These are phyloP conservation scores for Boletus sp. DNA, from an alignment of 768 basidiomycete genomes.

Conservation along the genomic window DNA sequence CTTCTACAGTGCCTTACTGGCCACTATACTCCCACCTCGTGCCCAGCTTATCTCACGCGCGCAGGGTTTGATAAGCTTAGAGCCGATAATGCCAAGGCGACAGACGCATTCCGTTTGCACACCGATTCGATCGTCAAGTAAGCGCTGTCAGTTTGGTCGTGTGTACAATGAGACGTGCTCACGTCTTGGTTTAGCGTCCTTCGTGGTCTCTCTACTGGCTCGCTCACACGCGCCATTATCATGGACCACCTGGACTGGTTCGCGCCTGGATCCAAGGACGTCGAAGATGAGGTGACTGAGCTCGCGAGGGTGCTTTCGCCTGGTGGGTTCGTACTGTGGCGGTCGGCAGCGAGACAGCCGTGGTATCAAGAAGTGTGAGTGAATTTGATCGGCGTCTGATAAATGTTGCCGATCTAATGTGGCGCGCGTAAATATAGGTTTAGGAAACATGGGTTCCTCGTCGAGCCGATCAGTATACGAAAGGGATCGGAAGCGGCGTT, in stretches of 20 bases:
- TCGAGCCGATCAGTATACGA: slow-evolving; percentile 51
- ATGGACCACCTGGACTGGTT: slow-evolving; percentile 75
- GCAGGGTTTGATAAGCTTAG: slow-evolving; percentile 59
- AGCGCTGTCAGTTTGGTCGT: slow-evolving; percentile 15
- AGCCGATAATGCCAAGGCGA: slow-evolving; percentile 40
- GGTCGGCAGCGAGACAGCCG: slow-evolving; percentile 60
- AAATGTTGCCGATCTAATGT: not conserved
- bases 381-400: not conserved
- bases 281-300: slow-evolving; percentile 53
- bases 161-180: not conserved
- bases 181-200: slow-evolving; percentile 37
- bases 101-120: slow-evolving; percentile 64
- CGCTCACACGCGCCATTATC: slow-evolving; percentile 61
- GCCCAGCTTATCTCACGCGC: slow-evolving; percentile 63
- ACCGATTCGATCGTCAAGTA: slow-evolving; percentile 71
- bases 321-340: slow-evolving; percentile 65
- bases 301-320: slow-evolving; percentile 54
- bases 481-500: slow-evolving; percentile 48
- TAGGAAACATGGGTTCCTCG: slow-evolving; percentile 50
- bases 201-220: slow-evolving; percentile 40
- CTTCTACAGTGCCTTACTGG: slow-evolving; percentile 42
- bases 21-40: slow-evolving; percentile 55
- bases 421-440: slow-evolving; percentile 36
- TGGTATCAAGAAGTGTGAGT: slow-evolving; percentile 59
- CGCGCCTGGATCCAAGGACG: slow-evolving; percentile 44